Evolutionary conservation across 2,329 filamentous ascomycete species (phyloP).

Genomic region (Beauveria varroae): DNA sequence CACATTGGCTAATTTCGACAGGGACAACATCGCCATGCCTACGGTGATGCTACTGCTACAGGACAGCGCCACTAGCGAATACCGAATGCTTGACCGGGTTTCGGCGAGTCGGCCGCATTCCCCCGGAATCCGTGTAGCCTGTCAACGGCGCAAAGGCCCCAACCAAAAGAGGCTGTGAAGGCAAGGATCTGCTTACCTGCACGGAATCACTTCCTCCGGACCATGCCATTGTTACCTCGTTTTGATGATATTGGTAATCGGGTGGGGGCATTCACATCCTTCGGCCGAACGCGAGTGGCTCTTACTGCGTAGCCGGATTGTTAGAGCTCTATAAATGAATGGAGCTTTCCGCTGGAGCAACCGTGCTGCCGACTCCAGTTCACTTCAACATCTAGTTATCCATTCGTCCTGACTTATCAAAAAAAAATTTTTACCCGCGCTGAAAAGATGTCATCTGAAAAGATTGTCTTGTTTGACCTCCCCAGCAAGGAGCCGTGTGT

Average conservation of each 20-base stretch:
- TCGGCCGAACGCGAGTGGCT: not conserved
- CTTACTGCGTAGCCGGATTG: not conserved
- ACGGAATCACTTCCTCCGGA: not conserved
- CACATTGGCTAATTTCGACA: no score
- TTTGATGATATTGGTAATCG: not conserved
- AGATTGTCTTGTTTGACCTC: constrained; percentile 54
- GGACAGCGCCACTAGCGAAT: no score
- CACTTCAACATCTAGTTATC: not conserved
- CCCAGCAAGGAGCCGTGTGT: constrained; percentile 41
- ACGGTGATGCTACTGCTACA: no score
- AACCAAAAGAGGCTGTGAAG: not conserved
- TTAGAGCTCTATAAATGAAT: not conserved
- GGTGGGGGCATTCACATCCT: not conserved
- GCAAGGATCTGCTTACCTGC: no score
- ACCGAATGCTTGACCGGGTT: no score
- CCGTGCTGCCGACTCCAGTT: not conserved
- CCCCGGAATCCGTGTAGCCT: not conserved
- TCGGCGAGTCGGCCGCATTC: not conserved
- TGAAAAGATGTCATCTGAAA: constrained; percentile 8
- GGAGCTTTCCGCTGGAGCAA: not conserved
- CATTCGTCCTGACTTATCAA: not conserved
- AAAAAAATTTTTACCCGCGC: no score
- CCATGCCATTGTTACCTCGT: not conserved
- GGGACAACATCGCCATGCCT: no score
- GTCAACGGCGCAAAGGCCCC: no score